Evolutionary conservation across 352 stramenopile genomes (phyloP).

Genomic region (Plasmopara halstedii): DNA sequence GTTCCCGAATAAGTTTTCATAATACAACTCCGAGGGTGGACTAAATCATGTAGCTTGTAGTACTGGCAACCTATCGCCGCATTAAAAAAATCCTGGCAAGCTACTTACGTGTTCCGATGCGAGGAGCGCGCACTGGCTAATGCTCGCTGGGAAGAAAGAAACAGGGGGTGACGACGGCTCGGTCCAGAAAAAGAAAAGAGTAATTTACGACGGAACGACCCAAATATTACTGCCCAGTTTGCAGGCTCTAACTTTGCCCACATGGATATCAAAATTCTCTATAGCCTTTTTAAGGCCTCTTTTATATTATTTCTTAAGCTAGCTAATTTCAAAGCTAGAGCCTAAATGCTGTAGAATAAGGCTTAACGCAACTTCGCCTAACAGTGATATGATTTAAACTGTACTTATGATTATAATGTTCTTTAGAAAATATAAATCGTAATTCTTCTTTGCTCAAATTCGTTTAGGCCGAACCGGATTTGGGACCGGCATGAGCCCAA

Average conservation of each 20-base stretch:
- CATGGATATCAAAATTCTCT: too few species aligned
- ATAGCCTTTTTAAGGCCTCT: neutral
- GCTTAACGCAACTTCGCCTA: too few species aligned
- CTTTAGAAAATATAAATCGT: too few species aligned
- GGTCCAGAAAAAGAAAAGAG: constrained; percentile 5
- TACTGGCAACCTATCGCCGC: neutral
- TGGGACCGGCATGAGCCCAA: neutral
- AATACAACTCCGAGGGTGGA: too few species aligned
- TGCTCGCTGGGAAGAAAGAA: constrained; percentile 33
- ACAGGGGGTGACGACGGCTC: constrained; percentile 25
- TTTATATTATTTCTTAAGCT: too few species aligned
- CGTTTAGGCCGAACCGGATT: neutral
- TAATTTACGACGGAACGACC: constrained; percentile 3
- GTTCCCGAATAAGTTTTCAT: too few species aligned
- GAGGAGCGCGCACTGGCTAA: constrained; percentile 22
- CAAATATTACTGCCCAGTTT: neutral
- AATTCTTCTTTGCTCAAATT: neutral
- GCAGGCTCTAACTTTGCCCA: too few species aligned
- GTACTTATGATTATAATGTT: too few species aligned
- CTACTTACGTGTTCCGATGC: constrained; percentile 25
- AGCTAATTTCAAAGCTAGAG: too few species aligned
- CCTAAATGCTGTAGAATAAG: too few species aligned
- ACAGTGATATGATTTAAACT: too few species aligned
- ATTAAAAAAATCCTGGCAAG: neutral
- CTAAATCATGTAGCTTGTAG: neutral